These are phyloP conservation scores for Ilex paraguariensis DNA, from an alignment of 305 asterid species.

Conservation along the genomic window DNA sequence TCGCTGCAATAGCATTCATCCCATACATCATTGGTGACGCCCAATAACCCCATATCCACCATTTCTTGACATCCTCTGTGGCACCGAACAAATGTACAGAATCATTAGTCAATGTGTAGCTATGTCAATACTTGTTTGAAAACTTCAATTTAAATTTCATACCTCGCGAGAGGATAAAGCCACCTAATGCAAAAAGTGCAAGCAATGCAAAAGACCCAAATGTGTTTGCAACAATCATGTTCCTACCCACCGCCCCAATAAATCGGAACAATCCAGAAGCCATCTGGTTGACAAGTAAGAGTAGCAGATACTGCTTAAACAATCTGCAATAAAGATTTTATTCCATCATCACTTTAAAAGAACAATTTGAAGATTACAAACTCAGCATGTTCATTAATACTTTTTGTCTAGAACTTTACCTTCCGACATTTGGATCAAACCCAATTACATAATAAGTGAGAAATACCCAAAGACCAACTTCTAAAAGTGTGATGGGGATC, in stretches of 20 bases:
- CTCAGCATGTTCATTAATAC: no score
- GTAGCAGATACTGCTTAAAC: conserved; percentile 55
- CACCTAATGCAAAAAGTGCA: conserved; percentile 61
- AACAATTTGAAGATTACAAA: no score
- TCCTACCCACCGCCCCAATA: conserved; percentile 54
- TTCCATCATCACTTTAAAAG: no score
- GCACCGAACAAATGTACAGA: no score
- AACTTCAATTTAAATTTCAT: conserved; percentile 6
- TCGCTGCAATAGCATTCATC: conserved; percentile 49
- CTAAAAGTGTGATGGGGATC: no score
- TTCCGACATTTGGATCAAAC: no score
- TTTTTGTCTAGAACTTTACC: no score
- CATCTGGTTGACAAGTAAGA: conserved; percentile 38
- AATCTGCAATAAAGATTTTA: conserved; percentile 29
- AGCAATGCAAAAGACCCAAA: conserved; percentile 56
- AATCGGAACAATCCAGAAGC: conserved; percentile 60
- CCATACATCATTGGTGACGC: conserved; percentile 68
- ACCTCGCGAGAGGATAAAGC: conserved; percentile 72
- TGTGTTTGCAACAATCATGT: conserved; percentile 63
- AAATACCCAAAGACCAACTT: no score
- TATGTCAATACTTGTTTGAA: conserved; percentile 5
- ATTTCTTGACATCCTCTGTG: conserved; percentile 30
- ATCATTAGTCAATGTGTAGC: not conserved
- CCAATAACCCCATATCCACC: conserved; percentile 88
- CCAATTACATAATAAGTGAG: no score